Percentiles rank a stretch among this genome's conserved stretches.
These are phyloP conservation scores for Gossypium trilobum DNA, from an alignment of 441 rosid genomes.

Conservation along the genomic window DNA sequence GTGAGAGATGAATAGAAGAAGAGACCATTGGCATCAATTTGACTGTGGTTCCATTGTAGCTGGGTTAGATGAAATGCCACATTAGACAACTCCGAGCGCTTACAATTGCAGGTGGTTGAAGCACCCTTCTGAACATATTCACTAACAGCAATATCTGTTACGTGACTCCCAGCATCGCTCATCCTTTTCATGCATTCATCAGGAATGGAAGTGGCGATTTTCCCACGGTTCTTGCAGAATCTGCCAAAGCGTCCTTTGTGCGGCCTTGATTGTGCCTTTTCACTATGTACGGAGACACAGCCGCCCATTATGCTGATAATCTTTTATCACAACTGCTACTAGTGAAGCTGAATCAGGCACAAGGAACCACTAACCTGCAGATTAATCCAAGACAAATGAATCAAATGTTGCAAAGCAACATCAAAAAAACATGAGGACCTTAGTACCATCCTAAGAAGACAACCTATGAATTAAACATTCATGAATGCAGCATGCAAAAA, in stretches of 20 bases:
- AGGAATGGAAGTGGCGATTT: slow-evolving; percentile 42
- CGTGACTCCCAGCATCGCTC: slow-evolving; percentile 33
- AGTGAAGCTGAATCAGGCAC: slow-evolving; percentile 8
- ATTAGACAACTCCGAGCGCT: slow-evolving; percentile 57
- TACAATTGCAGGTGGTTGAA: slow-evolving; percentile 53
- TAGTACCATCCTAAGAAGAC: background rate
- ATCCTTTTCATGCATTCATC: slow-evolving; percentile 41
- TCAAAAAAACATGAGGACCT: background rate
- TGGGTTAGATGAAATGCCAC: slow-evolving; percentile 59
- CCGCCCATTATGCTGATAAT: slow-evolving; percentile 50
- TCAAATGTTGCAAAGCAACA: background rate
- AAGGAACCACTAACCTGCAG: slow-evolving; percentile 12
- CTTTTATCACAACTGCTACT: background rate
- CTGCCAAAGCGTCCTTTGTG: slow-evolving; percentile 21
- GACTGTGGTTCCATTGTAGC: slow-evolving; percentile 81
- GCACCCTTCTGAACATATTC: slow-evolving; percentile 56
- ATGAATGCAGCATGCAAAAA: background rate
- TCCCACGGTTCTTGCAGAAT: slow-evolving; percentile 37
- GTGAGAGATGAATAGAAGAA: slow-evolving; percentile 12
- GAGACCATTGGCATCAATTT: slow-evolving; percentile 54
- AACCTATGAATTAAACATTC: background rate
- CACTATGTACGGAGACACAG: slow-evolving; percentile 50
- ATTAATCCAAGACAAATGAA: background rate
- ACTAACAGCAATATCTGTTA: slow-evolving; percentile 45
- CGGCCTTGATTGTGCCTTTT: slow-evolving; percentile 10